A percentile compares a stretch with the other conserved stretches of the same genome.
Conservation (phyloP, 805 yeast genomes). For the Blastobotrys mokoenaii region DNA sequence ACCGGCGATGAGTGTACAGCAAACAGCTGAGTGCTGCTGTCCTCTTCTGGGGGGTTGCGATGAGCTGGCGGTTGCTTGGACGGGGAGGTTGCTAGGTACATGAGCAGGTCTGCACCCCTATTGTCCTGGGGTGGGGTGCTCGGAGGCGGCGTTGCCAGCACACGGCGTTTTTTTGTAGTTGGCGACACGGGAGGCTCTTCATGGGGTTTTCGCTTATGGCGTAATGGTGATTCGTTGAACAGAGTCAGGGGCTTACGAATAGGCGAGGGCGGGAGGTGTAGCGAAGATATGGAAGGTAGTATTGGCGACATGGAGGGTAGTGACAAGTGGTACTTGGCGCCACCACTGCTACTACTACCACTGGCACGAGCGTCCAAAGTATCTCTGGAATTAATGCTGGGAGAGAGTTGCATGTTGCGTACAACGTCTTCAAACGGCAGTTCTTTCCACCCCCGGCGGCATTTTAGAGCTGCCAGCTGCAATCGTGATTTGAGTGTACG, state of each 20-base stretch:
- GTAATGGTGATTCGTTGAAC: too few relatives aligned
- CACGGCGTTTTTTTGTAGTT: constrained; percentile 1
- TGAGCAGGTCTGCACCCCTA: constrained; percentile 76
- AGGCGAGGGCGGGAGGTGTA: neutral
- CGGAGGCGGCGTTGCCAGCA: constrained; percentile 9
- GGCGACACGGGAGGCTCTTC: constrained; percentile 13
- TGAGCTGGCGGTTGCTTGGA: constrained; percentile 26
- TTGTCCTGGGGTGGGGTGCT: constrained; percentile 27
- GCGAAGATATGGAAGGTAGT: neutral
- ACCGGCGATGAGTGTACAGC: neutral
- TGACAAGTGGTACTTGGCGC: too few relatives aligned
- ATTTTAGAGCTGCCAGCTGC: constrained; percentile 34
- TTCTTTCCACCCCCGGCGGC: constrained; percentile 33
- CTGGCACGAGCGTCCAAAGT: too few relatives aligned
- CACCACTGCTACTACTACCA: too few relatives aligned
- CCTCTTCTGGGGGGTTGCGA: neutral
- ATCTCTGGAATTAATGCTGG: too few relatives aligned
- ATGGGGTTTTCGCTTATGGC: too few relatives aligned
- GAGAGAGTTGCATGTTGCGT: too few relatives aligned
- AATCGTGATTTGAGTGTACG: constrained; percentile 34
- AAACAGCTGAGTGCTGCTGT: neutral
- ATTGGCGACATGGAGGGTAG: too few relatives aligned
- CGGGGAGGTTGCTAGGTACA: constrained; percentile 81
- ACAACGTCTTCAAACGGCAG: constrained; percentile 9
- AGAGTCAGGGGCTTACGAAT: too few relatives aligned